Base-by-base conservation (phyloP, 257 asterid genomes). In the Salvia hispanica region DNA sequence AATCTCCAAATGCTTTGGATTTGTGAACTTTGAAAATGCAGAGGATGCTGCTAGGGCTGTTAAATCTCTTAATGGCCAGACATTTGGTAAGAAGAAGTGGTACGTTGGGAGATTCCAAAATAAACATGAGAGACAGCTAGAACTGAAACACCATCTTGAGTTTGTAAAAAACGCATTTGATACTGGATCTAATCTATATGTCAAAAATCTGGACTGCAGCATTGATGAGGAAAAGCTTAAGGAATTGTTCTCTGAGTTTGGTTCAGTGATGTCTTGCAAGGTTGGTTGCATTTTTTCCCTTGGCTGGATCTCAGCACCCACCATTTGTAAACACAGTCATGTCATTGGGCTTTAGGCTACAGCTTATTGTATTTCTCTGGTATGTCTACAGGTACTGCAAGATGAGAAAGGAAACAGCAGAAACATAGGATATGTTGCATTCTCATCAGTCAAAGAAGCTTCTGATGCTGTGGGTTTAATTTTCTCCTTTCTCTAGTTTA, bases 41-140 rank as follows among this genome's bases (percentile, higher is more conserved):
- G 95, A 88, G 13, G 97, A 86, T 82, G 97, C 97, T 59, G 89
- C 90, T 45, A 85, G 77, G 74, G 76, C 97, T 43, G 95, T 88
- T 67, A 91, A 91, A 15, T 79, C 83, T 68, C 87, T 91, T 13
- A 83, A 88, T 74, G 95, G 93, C 28, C 48, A 85, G 62, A 81
- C 72, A 64, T 63, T 86, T 57, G 92, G 84, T 76, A 67, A 70
- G 67, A 91, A 83, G 72, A 90, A 88, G 59, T 88, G 92, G 97
- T 86, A 68, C 74, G 97, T 88, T 69, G 91, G 91, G 42, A 85
- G 85, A 81, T 96, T 95, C 66, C 95, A 91, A 64, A 91, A 85
- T 77, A 88, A 88, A 73, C 75, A 78, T n/a, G 93, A 88, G 75
- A 85, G 97, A 72, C 93, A 83, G 77, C 74, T 18, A n/a, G 88